Conservation (phyloP, 345 rosid genomes). For the Citrus trifoliata region DNA sequence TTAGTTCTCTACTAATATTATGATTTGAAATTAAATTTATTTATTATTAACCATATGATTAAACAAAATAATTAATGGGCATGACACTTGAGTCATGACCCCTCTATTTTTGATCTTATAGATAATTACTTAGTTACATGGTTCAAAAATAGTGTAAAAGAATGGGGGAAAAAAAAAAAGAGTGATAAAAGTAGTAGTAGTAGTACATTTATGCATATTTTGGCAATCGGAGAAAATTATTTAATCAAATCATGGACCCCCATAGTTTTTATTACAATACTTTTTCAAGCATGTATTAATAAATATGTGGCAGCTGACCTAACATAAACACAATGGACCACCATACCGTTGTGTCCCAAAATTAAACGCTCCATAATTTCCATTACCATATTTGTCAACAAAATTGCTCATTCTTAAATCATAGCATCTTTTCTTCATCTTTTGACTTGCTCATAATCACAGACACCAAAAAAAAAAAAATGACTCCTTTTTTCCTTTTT, state of each 20-base stretch:
- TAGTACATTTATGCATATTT: too few species aligned
- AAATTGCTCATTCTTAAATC: neutral
- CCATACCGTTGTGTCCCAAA: neutral
- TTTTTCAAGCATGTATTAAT: neutral
- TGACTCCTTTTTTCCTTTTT: neutral
- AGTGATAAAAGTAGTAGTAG: too few species aligned
- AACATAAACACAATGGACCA: conserved; percentile 3
- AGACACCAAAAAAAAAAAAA: too few species aligned
- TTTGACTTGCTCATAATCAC: too few species aligned
- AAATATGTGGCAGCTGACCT: neutral
- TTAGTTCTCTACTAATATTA: too few species aligned
- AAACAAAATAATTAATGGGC: neutral
- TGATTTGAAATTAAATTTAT: neutral
- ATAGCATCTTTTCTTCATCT: neutral
- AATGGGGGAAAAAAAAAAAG: too few species aligned
- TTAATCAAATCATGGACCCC: neutral
- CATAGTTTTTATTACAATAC: neutral
- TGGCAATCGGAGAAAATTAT: too few species aligned
- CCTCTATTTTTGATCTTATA: neutral
- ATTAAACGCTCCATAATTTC: neutral
- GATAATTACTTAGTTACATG: too few species aligned
- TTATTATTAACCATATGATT: neutral
- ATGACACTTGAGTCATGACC: neutral
- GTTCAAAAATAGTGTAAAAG: too few species aligned
- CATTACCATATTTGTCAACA: neutral